phyloP scores from a whole-genome alignment of 2,329 filamentous ascomycete genomes.

The Aspergillus brunneoviolaceus region DNA sequence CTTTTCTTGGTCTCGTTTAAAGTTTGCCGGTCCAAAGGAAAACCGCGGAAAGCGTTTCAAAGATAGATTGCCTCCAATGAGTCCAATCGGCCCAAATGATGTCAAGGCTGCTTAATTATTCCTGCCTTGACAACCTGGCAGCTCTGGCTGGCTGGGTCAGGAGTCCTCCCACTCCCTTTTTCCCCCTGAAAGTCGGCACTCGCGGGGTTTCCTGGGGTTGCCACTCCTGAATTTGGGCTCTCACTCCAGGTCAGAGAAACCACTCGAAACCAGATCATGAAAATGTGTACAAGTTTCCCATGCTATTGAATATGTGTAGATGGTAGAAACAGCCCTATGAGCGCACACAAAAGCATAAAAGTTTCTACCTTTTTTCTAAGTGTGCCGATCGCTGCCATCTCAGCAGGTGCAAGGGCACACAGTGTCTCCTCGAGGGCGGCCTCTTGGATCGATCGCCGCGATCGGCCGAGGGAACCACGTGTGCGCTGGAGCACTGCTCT shows the following conservation, averaged over 20 bases:
- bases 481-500: not conserved
- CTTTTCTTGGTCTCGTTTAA: not conserved
- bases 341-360: not conserved
- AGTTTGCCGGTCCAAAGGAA: not conserved
- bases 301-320: too few species aligned
- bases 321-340: not conserved
- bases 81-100: not conserved
- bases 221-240: not conserved
- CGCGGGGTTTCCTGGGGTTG: not conserved
- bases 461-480: conserved; percentile 5
- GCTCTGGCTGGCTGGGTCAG: not conserved
- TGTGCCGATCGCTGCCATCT: not conserved
- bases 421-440: not conserved
- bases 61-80: conserved; percentile 5
- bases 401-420: not conserved
- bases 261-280: too few species aligned
- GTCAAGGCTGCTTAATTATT: not conserved
- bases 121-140: not conserved
- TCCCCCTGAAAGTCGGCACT: not conserved
- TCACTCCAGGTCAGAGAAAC: too few species aligned
- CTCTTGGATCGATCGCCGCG: not conserved
- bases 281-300: too few species aligned
- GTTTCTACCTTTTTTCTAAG: not conserved
- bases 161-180: not conserved
- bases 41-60: not conserved